Percentiles rank a stretch among this genome's conserved stretches.
These are phyloP conservation scores for Aspergillus heteromorphus DNA, from an alignment of 495 filamentous ascomycete genomes.

Conservation along the genomic window DNA sequence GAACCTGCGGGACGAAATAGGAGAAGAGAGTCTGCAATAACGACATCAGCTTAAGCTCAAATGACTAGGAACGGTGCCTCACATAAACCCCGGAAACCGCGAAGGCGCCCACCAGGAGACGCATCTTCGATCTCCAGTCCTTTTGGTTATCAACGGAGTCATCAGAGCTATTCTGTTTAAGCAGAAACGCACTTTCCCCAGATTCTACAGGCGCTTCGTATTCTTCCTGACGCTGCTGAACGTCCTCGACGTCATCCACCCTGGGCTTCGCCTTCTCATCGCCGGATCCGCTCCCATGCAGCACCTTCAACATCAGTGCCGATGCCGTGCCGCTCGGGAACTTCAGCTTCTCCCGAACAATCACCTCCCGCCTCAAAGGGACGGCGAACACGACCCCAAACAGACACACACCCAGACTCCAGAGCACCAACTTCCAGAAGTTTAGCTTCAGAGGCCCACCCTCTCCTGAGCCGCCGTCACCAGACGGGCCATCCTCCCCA, in stretches of 20 bases:
- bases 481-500: constrained; percentile 54
- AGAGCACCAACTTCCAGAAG: constrained; percentile 73
- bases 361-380: constrained; percentile 78
- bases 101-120: constrained; percentile 55
- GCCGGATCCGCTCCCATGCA: constrained; percentile 59
- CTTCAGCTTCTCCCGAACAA: constrained; percentile 83
- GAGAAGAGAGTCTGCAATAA: constrained; percentile 69
- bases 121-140: constrained; percentile 61
- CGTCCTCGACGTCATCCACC: constrained; percentile 9
- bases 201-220: constrained; percentile 6
- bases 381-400: constrained; percentile 97
- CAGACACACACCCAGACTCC: constrained; percentile 86
- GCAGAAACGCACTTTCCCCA: constrained; percentile 16
- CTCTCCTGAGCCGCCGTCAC: constrained; percentile 50
- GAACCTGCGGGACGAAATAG: constrained; percentile 84
- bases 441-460: constrained; percentile 68
- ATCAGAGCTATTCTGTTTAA: constrained; percentile 22
- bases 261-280: constrained; percentile 20
- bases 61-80: constrained; percentile 14
- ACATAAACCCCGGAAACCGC: constrained; percentile 51
- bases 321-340: constrained; percentile 96
- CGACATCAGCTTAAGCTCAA: background rate
- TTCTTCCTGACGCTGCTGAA: constrained; percentile 12
- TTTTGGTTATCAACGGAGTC: constrained; percentile 31
- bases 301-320: constrained; percentile 82